Evolutionary conservation across 768 basidiomycete species (phyloP), one percentile per base, ranked within the genome.

Genomic region (Amanita inopinata): DNA sequence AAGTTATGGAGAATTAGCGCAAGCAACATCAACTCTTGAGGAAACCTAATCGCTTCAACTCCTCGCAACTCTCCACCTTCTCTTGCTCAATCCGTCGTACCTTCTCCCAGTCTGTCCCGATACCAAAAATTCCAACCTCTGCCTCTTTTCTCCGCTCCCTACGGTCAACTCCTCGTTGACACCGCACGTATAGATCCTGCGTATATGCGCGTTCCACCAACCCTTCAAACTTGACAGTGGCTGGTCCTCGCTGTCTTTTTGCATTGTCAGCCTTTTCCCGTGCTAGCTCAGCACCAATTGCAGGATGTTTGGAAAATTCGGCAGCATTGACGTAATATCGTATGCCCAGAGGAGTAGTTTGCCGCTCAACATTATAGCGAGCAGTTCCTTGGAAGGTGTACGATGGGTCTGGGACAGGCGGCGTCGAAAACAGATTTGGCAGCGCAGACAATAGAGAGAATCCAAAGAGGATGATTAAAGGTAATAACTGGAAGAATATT

Each of bases 41-140:
- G 30, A 81, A 53, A 4, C 82, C 79, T 53, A 83, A 56, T 56
- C 66, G 61, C 60, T 67, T 78, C 55, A 93, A 64, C 61, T 80
- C 78, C 47, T 90, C 85, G 56, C 93, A 97, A 52, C 75, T 80
- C 46, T 72, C 70, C 35, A 90, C 69, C 27, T 67, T 71, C 65
- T 92, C 83, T 22, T 61, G 62, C 38, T 84, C 74, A 40, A 96
- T 83, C 50, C 63, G 60, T 57, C 71, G 68, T 46, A 98, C 83
- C 62, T 88, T 87, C 23, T 90, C 83, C 85, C 87, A 90, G 57
- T 98, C 86, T 8, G 90, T 86, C 22, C 91, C 88, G 41, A 96
- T 66, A 4, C 93, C 94, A 58, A 97, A 92, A 48, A 96, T 60
- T 3, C 94, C 94, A 28, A 86, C 61, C 53, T 90, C 83, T 6